Evolutionary conservation across 768 basidiomycete genomes (phyloP).

Genomic region (Lenzites betulinus): DNA sequence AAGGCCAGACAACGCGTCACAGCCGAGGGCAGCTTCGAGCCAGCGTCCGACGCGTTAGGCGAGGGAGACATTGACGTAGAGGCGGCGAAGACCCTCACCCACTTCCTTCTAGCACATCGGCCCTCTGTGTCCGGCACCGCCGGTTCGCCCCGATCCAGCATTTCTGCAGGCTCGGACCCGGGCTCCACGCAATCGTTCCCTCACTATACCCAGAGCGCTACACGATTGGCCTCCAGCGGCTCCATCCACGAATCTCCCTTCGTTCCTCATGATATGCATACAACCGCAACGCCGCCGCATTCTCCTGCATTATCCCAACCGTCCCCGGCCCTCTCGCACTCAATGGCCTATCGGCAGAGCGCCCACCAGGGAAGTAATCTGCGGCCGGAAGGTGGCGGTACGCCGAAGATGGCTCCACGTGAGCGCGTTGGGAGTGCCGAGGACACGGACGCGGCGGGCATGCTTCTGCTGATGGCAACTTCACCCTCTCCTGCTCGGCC

Average conservation of each 20-base stretch:
- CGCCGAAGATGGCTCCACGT: constrained; percentile 27
- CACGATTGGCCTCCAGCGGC: constrained; percentile 48
- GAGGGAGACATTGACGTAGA: constrained; percentile 63
- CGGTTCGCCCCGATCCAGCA: constrained; percentile 71
- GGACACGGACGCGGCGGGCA: constrained; percentile 83
- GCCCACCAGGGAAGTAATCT: constrained; percentile 16
- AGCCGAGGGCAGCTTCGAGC: constrained; percentile 20
- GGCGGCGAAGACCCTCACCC: constrained; percentile 79
- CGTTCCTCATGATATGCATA: constrained; percentile 29
- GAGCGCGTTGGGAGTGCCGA: constrained; percentile 18
- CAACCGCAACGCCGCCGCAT: constrained; percentile 39
- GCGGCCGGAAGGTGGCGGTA: constrained; percentile 19
- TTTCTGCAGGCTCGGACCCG: constrained; percentile 66
- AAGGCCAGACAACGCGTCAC: constrained; percentile 19
- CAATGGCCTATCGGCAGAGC: constrained; percentile 18
- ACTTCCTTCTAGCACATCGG: constrained; percentile 64
- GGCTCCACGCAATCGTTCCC: constrained; percentile 63
- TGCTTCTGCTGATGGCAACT: constrained; percentile 83
- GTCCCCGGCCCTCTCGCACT: constrained; percentile 20
- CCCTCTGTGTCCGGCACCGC: constrained; percentile 58
- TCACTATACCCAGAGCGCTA: constrained; percentile 68
- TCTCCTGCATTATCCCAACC: constrained; percentile 22
- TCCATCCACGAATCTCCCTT: constrained; percentile 41
- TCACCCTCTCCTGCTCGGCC: constrained; percentile 80
- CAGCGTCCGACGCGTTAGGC: constrained; percentile 5